phyloP scores from a whole-genome alignment of 1,284 basidiomycete genomes.

The Microbotryum violaceum region DNA sequence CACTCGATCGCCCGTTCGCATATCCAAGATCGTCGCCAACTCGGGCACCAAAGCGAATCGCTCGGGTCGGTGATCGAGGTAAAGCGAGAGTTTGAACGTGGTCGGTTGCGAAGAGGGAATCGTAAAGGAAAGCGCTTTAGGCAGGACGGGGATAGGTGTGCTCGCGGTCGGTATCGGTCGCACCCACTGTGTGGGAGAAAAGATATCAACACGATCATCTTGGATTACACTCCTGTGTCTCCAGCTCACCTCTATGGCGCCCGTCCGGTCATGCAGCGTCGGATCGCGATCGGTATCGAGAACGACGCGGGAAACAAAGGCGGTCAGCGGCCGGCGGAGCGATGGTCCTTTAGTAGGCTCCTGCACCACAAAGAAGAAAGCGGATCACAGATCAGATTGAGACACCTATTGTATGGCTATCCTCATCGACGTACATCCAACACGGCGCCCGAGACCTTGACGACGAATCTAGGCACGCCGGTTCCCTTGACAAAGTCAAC shows the following conservation, averaged over 20 bases:
- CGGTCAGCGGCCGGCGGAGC: slow-evolving; percentile 66
- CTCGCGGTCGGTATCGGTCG: background rate
- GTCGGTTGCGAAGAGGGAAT: slow-evolving; percentile 4
- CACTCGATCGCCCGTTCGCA: slow-evolving; percentile 77
- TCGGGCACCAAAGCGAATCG: slow-evolving; percentile 74
- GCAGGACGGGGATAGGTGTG: background rate
- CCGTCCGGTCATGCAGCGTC: slow-evolving; percentile 50
- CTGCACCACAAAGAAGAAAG: no score
- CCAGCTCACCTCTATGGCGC: slow-evolving; percentile 4
- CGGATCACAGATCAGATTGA: no score
- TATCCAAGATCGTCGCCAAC: slow-evolving; percentile 64
- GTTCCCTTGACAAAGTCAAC: slow-evolving; percentile 13
- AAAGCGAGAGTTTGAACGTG: slow-evolving; percentile 59
- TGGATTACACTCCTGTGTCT: no score
- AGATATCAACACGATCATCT: background rate
- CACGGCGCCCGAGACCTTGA: slow-evolving; percentile 29
- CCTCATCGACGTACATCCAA: slow-evolving; percentile 9
- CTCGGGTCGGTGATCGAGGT: slow-evolving; percentile 78
- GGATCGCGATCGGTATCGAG: slow-evolving; percentile 83
- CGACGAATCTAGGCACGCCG: slow-evolving; percentile 21
- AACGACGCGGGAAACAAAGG: slow-evolving; percentile 72
- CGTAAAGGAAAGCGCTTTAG: slow-evolving; percentile 1
- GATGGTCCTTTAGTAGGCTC: slow-evolving; percentile 40
- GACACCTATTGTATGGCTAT: no score
- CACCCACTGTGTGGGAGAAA: no score